Conservation (phyloP, 345 rosid genomes). For the Brassica carinata region DNA sequence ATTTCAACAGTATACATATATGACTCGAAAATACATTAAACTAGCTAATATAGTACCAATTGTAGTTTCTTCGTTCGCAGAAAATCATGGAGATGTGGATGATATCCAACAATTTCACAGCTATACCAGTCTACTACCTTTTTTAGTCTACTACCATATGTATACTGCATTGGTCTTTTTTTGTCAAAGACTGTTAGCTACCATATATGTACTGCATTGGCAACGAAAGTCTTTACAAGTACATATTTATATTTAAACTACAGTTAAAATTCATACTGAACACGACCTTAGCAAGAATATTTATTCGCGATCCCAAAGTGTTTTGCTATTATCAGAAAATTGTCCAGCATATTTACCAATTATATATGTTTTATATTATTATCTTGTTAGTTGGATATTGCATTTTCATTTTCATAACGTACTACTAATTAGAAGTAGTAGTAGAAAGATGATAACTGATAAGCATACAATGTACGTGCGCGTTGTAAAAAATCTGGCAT, state of each 20-base stretch:
- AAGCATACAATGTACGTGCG: background rate
- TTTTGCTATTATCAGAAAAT: slow-evolving; percentile 6
- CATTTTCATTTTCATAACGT: background rate
- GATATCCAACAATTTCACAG: background rate
- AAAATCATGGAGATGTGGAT: background rate
- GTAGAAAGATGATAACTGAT: slow-evolving; percentile 8
- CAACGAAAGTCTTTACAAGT: background rate
- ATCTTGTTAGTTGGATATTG: background rate
- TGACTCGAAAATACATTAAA: background rate
- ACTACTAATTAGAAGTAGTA: background rate
- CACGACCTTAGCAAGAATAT: background rate
- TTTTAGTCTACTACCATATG: background rate
- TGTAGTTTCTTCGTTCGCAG: background rate
- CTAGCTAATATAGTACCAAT: background rate
- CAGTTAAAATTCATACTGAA: background rate
- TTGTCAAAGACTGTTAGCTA: background rate
- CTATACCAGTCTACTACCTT: background rate
- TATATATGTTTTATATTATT: background rate
- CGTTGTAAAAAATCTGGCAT: slow-evolving; percentile 1
- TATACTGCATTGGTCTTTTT: background rate
- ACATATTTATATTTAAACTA: background rate
- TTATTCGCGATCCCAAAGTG: slow-evolving; percentile 20
- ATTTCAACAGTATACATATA: background rate
- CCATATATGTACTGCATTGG: background rate
- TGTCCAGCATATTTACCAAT: background rate